phyloP scores from a whole-genome alignment of 2,329 filamentous ascomycete species.

The Colletotrichum sp. region DNA sequence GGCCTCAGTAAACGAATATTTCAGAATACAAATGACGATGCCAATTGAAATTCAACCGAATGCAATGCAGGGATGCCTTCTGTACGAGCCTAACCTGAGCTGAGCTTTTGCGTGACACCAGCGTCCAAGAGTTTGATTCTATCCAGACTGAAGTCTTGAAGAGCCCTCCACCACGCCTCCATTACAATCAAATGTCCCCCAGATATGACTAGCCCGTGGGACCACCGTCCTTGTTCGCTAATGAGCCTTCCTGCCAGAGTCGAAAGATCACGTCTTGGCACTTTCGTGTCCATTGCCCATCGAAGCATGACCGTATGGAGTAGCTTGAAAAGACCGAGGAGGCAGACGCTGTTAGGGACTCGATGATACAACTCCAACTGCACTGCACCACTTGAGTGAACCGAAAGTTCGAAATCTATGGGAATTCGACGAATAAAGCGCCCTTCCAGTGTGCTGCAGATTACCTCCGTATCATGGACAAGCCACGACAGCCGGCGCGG shows the following conservation, averaged over 20 bases:
- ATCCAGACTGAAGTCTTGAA: neutral
- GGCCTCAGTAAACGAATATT: neutral
- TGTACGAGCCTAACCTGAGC: neutral
- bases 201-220: neutral
- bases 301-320: neutral
- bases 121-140: neutral
- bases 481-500: neutral
- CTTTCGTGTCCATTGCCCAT: neutral
- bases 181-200: neutral
- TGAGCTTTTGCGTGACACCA: neutral
- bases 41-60: neutral
- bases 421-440: neutral
- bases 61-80: neutral
- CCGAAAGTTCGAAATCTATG: neutral
- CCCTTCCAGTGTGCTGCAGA: neutral
- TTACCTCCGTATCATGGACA: neutral
- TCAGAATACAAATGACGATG: rapidly evolving
- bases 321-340: neutral
- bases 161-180: neutral
- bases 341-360: neutral
- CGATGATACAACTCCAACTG: neutral
- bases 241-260: neutral
- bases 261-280: neutral
- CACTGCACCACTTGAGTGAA: neutral
- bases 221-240: neutral